Percentiles rank a stretch among this genome's conserved stretches.
These are phyloP conservation scores for Agaricus sinodeliciosus DNA, from an alignment of 768 basidiomycete species.

Conservation along the genomic window DNA sequence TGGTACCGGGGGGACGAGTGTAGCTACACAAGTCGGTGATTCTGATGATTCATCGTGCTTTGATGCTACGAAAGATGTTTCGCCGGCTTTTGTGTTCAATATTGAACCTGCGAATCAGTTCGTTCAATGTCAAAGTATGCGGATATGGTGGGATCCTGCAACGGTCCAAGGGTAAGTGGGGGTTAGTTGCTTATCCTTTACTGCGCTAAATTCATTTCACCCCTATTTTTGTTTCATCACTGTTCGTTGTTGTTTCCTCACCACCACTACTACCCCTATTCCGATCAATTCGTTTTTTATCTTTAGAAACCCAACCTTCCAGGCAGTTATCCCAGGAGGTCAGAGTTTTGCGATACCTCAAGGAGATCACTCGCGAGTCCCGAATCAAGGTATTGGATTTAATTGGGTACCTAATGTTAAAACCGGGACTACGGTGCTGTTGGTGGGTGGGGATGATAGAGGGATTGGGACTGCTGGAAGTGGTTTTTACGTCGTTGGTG, in stretches of 20 bases:
- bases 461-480: conserved; percentile 70
- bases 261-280: no score
- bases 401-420: conserved; percentile 60
- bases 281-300: conserved; percentile 16
- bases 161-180: conserved; percentile 45
- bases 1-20: conserved; percentile 71
- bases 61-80: conserved; percentile 37
- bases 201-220: neutral
- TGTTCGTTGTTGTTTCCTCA: no score
- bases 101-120: conserved; percentile 58
- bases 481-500: conserved; percentile 44
- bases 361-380: conserved; percentile 36
- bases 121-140: conserved; percentile 55
- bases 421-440: conserved; percentile 56
- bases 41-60: conserved; percentile 58
- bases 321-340: conserved; percentile 73
- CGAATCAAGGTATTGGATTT: conserved; percentile 54
- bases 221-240: neutral
- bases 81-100: conserved; percentile 52
- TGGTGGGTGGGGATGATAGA: conserved; percentile 61
- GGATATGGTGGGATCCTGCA: conserved; percentile 58
- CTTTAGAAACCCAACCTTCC: conserved; percentile 47
- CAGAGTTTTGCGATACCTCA: conserved; percentile 63
- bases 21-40: conserved; percentile 45
- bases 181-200: neutral